Evolutionary conservation across 768 basidiomycete genomes (phyloP).

Genomic region (Lactarius trivialis): DNA sequence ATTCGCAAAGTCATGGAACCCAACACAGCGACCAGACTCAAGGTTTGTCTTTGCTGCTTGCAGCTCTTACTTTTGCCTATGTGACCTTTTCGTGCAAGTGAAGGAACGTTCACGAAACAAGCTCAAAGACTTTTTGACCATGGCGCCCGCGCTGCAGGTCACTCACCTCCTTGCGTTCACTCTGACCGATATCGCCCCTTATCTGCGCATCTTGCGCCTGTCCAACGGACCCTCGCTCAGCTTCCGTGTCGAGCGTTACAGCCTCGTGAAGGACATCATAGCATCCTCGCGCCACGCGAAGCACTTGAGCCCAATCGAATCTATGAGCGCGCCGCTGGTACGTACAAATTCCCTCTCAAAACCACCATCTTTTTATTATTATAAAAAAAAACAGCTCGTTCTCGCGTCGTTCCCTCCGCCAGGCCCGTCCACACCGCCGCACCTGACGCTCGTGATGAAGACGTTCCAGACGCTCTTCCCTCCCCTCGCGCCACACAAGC

Average conservation of each 20-base stretch:
- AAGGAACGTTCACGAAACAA: slow-evolving; percentile 89
- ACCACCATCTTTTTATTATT: neutral
- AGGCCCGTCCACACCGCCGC: slow-evolving; percentile 67
- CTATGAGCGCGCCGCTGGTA: slow-evolving; percentile 87
- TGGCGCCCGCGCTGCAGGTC: slow-evolving; percentile 86
- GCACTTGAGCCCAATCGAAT: slow-evolving; percentile 74
- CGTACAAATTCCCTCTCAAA: slow-evolving; percentile 26
- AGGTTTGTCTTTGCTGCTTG: slow-evolving; percentile 39
- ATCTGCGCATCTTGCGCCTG: slow-evolving; percentile 78
- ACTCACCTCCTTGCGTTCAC: slow-evolving; percentile 93
- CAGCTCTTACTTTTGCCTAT: slow-evolving; percentile 10
- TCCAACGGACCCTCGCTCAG: slow-evolving; percentile 90
- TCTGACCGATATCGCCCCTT: slow-evolving; percentile 77
- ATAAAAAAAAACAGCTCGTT: slow-evolving; percentile 57
- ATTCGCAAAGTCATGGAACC: slow-evolving; percentile 96
- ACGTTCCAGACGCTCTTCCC: slow-evolving; percentile 96
- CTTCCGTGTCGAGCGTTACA: slow-evolving; percentile 90
- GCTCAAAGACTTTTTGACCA: slow-evolving; percentile 87
- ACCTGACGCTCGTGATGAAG: slow-evolving; percentile 89
- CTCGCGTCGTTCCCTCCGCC: slow-evolving; percentile 80
- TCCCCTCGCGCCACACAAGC: slow-evolving; percentile 74
- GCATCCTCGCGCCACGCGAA: slow-evolving; percentile 58
- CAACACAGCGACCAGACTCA: slow-evolving; percentile 90
- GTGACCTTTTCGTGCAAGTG: slow-evolving; percentile 19
- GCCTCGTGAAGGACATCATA: slow-evolving; percentile 78